Percentiles rank a stretch among this genome's conserved stretches.
These are phyloP conservation scores for Clonostachys sp. DNA, from an alignment of 2,329 filamentous ascomycete species.

Conservation along the genomic window DNA sequence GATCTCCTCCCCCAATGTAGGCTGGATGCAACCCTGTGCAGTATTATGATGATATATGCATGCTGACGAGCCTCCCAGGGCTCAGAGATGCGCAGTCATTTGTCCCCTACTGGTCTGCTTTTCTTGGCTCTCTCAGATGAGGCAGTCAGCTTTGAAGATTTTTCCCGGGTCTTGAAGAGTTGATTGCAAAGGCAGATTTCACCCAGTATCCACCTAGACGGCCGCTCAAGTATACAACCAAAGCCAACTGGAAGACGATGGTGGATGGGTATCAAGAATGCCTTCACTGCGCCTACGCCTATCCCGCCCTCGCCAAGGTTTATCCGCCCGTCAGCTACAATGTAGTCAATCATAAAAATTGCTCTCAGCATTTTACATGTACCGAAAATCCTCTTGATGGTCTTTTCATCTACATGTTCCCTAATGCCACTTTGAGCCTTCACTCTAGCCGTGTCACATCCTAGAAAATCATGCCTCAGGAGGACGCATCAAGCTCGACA, in stretches of 20 bases:
- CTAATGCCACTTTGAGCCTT: conserved; percentile 48
- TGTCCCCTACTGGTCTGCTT: conserved; percentile 46
- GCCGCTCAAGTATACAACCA: conserved; percentile 49
- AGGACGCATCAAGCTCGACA: conserved; percentile 39
- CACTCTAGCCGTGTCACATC: conserved; percentile 54
- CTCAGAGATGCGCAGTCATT: conserved; percentile 7
- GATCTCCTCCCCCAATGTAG: not conserved
- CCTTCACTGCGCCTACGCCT: conserved; percentile 53
- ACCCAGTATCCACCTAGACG: conserved; percentile 44
- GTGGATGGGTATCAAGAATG: conserved; percentile 56
- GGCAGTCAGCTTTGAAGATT: conserved; percentile 45
- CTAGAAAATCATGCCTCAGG: conserved; percentile 48
- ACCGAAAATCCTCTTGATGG: conserved; percentile 47
- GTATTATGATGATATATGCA: no score
- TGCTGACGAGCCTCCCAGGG: conserved; percentile 2
- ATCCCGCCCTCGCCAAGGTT: conserved; percentile 47
- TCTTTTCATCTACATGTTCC: conserved; percentile 53
- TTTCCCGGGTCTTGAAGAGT: conserved; percentile 44
- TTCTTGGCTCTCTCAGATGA: conserved; percentile 42
- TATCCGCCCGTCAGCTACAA: conserved; percentile 52
- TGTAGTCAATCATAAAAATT: conserved; percentile 49
- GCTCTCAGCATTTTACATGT: conserved; percentile 50
- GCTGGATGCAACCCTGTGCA: no score
- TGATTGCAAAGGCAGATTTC: conserved; percentile 46
- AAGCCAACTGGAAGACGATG: conserved; percentile 58